Evolutionary conservation across 2,329 filamentous ascomycete genomes (phyloP), one percentile per base, ranked within the genome.

Genomic region (Colletotrichum ledebouriae): DNA sequence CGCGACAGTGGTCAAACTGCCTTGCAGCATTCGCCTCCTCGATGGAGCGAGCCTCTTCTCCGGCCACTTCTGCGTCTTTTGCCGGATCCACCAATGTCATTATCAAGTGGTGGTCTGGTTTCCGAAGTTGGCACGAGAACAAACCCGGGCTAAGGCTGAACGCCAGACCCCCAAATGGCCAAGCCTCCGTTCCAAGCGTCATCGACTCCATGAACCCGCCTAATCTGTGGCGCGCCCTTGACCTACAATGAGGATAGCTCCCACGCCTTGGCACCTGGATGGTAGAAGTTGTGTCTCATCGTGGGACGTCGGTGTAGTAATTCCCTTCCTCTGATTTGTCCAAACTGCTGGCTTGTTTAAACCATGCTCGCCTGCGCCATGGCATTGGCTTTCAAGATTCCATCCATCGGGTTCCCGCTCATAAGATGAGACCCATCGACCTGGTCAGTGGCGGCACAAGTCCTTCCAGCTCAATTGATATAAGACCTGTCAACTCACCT

Each of bases 101-200:
- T 11, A 9, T 52, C 7, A 34, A 34, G n/a, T 6, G 49, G 15
- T 22, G 49, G 34, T 52, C 49, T 33, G n/a, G 13, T 52, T 12
- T 33, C 22, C 49, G n/a, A 39, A 39, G 37, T 39, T 13, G 25
- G 25, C 6, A 29, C 6, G 25, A 29, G 25, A 29, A 6, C 10
- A 39, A 39, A 11, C 12, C 37, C 37, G 13, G 12, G n/a, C 25
- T 52, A 33, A 25, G 34, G 6, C 29, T 13, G 25, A 34, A 33
- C 29, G 9, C 29, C 29, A 3, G 15, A 12, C 3, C 3, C 5
- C 22, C 6, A 15, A 50, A 29, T 20, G 41, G 33, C 6, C 50
- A 17, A 49, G 50, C 29, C 42, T 49, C 25, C 13, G 7, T 39
- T 58, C 42, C 60, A 49, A 49, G 60, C 60, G 60, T 63, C 52